These are phyloP conservation scores for Aspergillus leporis DNA, from an alignment of 495 filamentous ascomycete genomes.

Conservation along the genomic window DNA sequence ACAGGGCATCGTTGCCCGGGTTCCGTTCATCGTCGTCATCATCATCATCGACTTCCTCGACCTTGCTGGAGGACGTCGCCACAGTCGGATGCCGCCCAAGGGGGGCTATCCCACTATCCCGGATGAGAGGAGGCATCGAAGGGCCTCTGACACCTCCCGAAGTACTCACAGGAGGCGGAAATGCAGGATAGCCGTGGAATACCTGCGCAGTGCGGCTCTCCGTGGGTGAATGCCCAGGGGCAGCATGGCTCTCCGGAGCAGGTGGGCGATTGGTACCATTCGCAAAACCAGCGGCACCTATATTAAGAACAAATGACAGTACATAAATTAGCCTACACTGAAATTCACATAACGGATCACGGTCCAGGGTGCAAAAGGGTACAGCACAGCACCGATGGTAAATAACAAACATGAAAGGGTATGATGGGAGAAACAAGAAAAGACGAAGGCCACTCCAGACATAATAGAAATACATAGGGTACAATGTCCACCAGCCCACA, in stretches of 20 bases:
- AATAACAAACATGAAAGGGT: slow-evolving; percentile 28
- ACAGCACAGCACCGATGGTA: slow-evolving; percentile 25
- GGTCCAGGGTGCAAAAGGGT: slow-evolving; percentile 19
- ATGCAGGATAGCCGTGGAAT: slow-evolving; percentile 71
- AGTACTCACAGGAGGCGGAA: slow-evolving; percentile 55
- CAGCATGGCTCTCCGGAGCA: slow-evolving; percentile 22
- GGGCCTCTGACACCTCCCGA: slow-evolving; percentile 46
- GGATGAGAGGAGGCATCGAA: slow-evolving; percentile 69
- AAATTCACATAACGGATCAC: slow-evolving; percentile 22
- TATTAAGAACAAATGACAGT: slow-evolving; percentile 25
- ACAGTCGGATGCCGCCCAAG: slow-evolving; percentile 46
- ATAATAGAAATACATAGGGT: slow-evolving; percentile 28
- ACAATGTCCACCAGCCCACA: slow-evolving; percentile 14
- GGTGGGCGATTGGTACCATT: slow-evolving; percentile 32
- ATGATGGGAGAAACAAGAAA: slow-evolving; percentile 25
- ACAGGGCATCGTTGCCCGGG: slow-evolving; percentile 62
- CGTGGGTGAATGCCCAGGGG: slow-evolving; percentile 26
- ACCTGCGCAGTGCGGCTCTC: slow-evolving; percentile 76
- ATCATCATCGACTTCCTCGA: slow-evolving; percentile 29
- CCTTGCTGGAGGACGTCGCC: slow-evolving; percentile 39
- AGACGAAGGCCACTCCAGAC: slow-evolving; percentile 14
- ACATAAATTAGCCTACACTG: slow-evolving; percentile 49
- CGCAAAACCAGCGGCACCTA: slow-evolving; percentile 43
- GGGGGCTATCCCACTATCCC: slow-evolving; percentile 62
- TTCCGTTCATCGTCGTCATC: slow-evolving; percentile 48